phyloP scores from a whole-genome alignment of 305 asterid genomes.

The Andrographis paniculata region DNA sequence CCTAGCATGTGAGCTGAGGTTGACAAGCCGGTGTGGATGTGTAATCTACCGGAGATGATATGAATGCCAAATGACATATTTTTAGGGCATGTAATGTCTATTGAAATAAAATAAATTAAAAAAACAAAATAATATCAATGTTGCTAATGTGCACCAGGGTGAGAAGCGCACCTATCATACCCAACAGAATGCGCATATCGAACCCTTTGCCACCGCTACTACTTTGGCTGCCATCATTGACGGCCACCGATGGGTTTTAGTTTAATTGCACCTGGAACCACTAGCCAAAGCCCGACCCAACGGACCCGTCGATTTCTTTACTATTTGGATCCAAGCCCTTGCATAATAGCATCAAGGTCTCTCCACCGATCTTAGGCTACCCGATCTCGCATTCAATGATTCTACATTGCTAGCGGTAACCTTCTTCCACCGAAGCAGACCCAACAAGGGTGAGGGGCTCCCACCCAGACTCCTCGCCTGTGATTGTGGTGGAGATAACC shows the following conservation, averaged over 20 bases:
- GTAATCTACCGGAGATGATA: too few species aligned
- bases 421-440: constrained; percentile 53
- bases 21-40: too few species aligned
- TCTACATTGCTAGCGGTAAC: constrained; percentile 27
- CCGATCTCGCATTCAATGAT: constrained; percentile 59
- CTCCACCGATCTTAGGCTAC: constrained; percentile 73
- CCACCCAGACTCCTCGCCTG: constrained; percentile 67
- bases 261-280: constrained; percentile 81
- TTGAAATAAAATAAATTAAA: too few species aligned
- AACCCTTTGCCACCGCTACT: constrained; percentile 45
- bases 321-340: constrained; percentile 93
- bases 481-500: constrained; percentile 73
- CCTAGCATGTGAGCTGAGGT: too few species aligned
- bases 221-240: constrained; percentile 30
- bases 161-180: constrained; percentile 75
- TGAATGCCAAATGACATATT: too few species aligned
- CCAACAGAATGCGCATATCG: constrained; percentile 65
- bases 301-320: constrained; percentile 56
- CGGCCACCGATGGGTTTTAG: constrained; percentile 52
- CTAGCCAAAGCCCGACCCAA: constrained; percentile 64
- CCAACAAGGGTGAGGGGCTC: constrained; percentile 55
- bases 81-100: too few species aligned
- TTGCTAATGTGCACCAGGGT: constrained; percentile 59
- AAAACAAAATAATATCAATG: too few species aligned
- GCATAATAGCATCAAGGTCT: constrained; percentile 74